Evolutionary conservation across 352 stramenopile species (phyloP).

Genomic region (Albugo laibachii): DNA sequence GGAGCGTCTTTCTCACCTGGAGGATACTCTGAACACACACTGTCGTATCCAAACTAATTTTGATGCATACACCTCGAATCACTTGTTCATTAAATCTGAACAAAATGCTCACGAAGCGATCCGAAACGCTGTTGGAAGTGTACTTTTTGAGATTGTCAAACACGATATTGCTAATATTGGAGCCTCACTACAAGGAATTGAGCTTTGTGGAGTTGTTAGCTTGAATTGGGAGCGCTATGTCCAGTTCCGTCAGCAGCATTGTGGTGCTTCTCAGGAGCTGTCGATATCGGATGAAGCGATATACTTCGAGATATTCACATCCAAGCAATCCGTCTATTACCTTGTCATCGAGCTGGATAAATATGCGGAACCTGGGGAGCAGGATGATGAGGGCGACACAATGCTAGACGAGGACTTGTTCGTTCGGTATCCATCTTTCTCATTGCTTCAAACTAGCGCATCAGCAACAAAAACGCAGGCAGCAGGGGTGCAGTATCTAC

Average conservation of each 20-base stretch:
- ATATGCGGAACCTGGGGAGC: slow-evolving; percentile 35
- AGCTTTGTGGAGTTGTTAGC: slow-evolving; percentile 55
- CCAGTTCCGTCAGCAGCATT: slow-evolving; percentile 61
- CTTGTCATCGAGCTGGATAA: slow-evolving; percentile 75
- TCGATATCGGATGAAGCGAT: slow-evolving; percentile 65
- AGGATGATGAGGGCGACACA: too few species aligned
- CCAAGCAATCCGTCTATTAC: slow-evolving; percentile 70
- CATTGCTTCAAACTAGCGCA: slow-evolving; percentile 43
- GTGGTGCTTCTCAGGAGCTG: slow-evolving; percentile 52
- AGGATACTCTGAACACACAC: slow-evolving; percentile 51
- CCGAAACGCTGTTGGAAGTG: slow-evolving; percentile 42
- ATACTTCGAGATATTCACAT: slow-evolving; percentile 67
- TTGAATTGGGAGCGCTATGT: slow-evolving; percentile 77
- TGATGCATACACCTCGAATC: slow-evolving; percentile 3
- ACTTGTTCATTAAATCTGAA: slow-evolving; percentile 1
- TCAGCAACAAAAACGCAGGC: slow-evolving; percentile 11
- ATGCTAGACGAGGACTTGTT: slow-evolving; percentile 42
- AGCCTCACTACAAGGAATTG: slow-evolving; percentile 53
- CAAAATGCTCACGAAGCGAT: slow-evolving; percentile 56
- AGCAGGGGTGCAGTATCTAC: slow-evolving; percentile 62
- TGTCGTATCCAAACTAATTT: slow-evolving; percentile 56
- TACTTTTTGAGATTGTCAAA: slow-evolving; percentile 65
- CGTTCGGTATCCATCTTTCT: slow-evolving; percentile 61
- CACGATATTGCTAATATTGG: slow-evolving; percentile 61
- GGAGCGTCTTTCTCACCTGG: slow-evolving; percentile 29